Base-by-base conservation (phyloP, 108 stramenopile genomes). In the Nitzschia sp. region DNA sequence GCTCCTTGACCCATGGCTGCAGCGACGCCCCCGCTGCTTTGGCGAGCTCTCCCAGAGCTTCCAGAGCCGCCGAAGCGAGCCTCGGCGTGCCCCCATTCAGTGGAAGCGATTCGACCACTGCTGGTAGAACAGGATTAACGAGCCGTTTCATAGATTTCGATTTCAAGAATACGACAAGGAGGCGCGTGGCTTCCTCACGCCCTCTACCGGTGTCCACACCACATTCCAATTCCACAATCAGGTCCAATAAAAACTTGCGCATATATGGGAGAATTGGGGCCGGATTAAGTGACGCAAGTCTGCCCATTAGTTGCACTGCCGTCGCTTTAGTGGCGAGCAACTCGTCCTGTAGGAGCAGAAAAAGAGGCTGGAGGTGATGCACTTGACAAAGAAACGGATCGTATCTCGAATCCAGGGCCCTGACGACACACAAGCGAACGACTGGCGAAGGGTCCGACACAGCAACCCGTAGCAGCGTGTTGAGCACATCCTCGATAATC, bases 31-130 rank as follows among this genome's bases (percentile, higher is more conserved):
- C 77, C 31, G 91, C 79, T 46, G 96, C 94, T 15, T 77, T 68
- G 25, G 93, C 90, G n/a, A 97, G 80, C 71, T 97, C 97, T 2
- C 97, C 98, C 9, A 98, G 83, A 1, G 93, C 94, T 65, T 94
- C 96, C 38, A 98, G 67, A 0, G 94, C 92, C 24, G 94, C 95
- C 8, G 90, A 82, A 30, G 92, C 86, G 24, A 91, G 63, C 46
- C 94, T 78, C 3, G 88, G 85, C n/a, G 89, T 79, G 9, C 77
- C 82, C 21, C 84, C 82, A 53, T 76, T 68, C 56, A 94, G 68
- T 21, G 92, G 91, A 29, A 91, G 80, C 11, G 77, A 82, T 35
- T 74, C 80, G 28, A 95, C 82, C 18, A 94, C 74, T 27, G 89
- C 76, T 24, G 80, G 78, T 35, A 91, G 72, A 54, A 93, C 81